These are phyloP conservation scores for Malassezia sympodialis DNA, from an alignment of 1,284 basidiomycete species.

Conservation along the genomic window DNA sequence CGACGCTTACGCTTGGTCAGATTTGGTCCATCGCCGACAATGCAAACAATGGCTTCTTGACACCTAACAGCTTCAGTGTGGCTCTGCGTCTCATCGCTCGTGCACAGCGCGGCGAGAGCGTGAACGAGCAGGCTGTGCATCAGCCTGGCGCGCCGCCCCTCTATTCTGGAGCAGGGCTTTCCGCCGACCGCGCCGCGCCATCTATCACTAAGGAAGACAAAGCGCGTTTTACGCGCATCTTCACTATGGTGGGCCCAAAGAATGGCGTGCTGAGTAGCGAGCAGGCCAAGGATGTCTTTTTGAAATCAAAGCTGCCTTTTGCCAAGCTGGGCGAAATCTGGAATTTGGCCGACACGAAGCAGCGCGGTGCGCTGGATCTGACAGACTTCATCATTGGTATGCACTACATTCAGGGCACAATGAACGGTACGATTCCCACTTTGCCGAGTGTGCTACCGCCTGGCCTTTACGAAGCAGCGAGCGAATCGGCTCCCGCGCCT, in stretches of 20 bases:
- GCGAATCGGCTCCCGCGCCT: slow-evolving; percentile 26
- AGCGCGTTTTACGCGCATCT: slow-evolving; percentile 46
- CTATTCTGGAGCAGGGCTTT: slow-evolving; percentile 53
- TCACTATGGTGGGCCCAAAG: slow-evolving; percentile 38
- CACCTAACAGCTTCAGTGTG: slow-evolving; percentile 56
- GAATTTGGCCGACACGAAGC: slow-evolving; percentile 88
- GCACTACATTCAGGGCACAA: slow-evolving; percentile 76
- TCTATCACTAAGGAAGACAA: slow-evolving; percentile 39
- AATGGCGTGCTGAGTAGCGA: slow-evolving; percentile 56
- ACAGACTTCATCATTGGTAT: slow-evolving; percentile 93
- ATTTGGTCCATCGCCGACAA: slow-evolving; percentile 89
- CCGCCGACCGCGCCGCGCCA: slow-evolving; percentile 15
- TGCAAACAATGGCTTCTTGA: slow-evolving; percentile 53
- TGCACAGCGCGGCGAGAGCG: slow-evolving; percentile 73
- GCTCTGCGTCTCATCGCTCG: slow-evolving; percentile 82
- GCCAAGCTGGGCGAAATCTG: slow-evolving; percentile 90
- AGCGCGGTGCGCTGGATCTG: slow-evolving; percentile 76
- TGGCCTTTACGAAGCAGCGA: slow-evolving; percentile 70
- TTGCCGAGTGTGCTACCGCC: slow-evolving; percentile 75
- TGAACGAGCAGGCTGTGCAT: slow-evolving; percentile 51
- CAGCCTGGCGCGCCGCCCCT: slow-evolving; percentile 63
- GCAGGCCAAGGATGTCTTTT: slow-evolving; percentile 80
- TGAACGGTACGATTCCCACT: slow-evolving; percentile 63
- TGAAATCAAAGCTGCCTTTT: slow-evolving; percentile 80
- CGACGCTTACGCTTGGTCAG: slow-evolving; percentile 60